Evolutionary conservation across 75 land plant species (phyloP).

Genomic region (Pinus tabuliformis): DNA sequence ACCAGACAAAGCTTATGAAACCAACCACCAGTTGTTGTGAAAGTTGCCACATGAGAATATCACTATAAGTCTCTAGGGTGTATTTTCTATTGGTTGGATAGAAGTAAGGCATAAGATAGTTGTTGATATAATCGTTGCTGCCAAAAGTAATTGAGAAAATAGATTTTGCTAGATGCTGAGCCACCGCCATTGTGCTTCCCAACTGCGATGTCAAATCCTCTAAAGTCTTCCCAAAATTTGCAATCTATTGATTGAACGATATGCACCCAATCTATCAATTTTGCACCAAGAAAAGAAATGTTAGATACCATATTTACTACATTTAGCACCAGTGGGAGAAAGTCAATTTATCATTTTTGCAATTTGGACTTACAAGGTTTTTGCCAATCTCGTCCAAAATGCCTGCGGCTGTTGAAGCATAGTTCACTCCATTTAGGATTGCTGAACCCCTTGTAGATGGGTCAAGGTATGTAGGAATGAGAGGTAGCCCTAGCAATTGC

Average conservation of each 20-base stretch:
- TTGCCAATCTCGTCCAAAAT: slow-evolving; percentile 59
- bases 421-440: slow-evolving; percentile 65
- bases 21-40: slow-evolving; percentile 48
- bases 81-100: slow-evolving; percentile 35
- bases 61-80: slow-evolving; percentile 56
- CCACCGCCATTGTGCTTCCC: slow-evolving; percentile 49
- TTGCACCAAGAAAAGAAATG: background rate
- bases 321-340: no score
- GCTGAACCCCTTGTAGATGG: slow-evolving; percentile 33
- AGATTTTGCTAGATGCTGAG: slow-evolving; percentile 49
- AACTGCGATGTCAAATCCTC: slow-evolving; percentile 37
- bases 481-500: slow-evolving; percentile 48
- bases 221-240: slow-evolving; percentile 40
- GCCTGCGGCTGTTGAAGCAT: slow-evolving; percentile 89
- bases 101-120: slow-evolving; percentile 64
- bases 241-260: slow-evolving; percentile 53
- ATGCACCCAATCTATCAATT: slow-evolving; percentile 59
- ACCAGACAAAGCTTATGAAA: background rate
- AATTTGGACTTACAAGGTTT: slow-evolving; percentile 20
- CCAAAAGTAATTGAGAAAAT: slow-evolving; percentile 68
- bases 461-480: slow-evolving; percentile 50
- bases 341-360: background rate
- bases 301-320: background rate
- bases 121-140: slow-evolving; percentile 90
- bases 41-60: slow-evolving; percentile 45